Percentiles rank a stretch among this genome's conserved stretches.
These are phyloP conservation scores for Coemansia asiatica DNA, from an alignment of 192 early-diverging fungal species.

Conservation along the genomic window DNA sequence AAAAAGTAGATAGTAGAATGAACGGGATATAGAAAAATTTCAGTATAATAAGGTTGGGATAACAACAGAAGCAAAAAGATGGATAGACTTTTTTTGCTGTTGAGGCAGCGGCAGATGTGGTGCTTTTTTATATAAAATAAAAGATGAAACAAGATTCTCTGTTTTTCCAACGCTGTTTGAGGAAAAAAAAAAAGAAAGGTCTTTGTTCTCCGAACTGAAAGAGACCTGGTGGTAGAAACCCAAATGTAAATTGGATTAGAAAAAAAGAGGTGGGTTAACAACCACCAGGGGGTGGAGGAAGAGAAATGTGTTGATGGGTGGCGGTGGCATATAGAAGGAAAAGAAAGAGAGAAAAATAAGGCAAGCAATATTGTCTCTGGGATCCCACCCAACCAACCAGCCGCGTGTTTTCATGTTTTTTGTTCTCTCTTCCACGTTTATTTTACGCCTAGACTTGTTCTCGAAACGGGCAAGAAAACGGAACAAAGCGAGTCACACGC, in stretches of 20 bases:
- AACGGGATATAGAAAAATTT: too few species aligned
- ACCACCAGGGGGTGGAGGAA: conserved; percentile 1
- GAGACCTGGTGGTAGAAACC: neutral
- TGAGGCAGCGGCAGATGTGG: neutral
- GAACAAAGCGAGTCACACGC: too few species aligned
- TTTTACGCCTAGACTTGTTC: too few species aligned
- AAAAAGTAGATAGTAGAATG: too few species aligned
- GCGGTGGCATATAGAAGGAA: neutral
- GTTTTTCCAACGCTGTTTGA: neutral
- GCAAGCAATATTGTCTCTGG: neutral
- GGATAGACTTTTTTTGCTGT: neutral
- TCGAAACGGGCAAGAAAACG: too few species aligned
- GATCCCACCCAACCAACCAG: too few species aligned
- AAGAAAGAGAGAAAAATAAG: neutral
- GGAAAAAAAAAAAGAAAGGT: conserved; percentile 1
- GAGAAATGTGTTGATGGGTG: neutral
- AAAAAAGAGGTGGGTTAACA: neutral
- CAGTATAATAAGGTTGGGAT: too few species aligned
- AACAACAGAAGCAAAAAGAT: too few species aligned
- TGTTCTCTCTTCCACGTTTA: too few species aligned
- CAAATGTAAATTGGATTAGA: neutral
- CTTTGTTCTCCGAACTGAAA: conserved; percentile 1
- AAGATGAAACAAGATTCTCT: too few species aligned
- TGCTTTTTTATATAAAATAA: too few species aligned
- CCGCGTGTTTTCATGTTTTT: too few species aligned